phyloP scores from a whole-genome alignment of 2,329 filamentous ascomycete species.

The Phaeosphaeriaceae sp. region DNA sequence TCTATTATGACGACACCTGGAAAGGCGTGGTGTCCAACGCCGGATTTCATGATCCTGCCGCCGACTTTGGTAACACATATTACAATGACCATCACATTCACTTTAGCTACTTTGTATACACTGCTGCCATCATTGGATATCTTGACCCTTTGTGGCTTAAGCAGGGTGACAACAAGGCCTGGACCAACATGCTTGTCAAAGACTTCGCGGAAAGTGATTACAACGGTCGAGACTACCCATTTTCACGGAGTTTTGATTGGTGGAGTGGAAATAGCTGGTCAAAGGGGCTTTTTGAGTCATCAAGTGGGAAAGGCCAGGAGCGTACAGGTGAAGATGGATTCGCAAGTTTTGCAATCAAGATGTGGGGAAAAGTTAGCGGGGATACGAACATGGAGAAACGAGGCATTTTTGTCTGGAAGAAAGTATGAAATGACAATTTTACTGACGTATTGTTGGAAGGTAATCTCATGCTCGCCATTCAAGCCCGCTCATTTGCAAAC shows the following conservation, averaged over 20 bases:
- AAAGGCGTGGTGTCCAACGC: slow-evolving; percentile 81
- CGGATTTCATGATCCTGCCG: slow-evolving; percentile 72
- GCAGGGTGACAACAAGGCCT: slow-evolving; percentile 70
- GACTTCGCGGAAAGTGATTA: slow-evolving; percentile 84
- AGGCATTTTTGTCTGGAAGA: slow-evolving; percentile 23
- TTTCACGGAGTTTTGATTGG: slow-evolving; percentile 88
- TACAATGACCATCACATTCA: slow-evolving; percentile 75
- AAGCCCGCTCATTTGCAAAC: slow-evolving; percentile 72
- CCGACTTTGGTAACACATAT: slow-evolving; percentile 84
- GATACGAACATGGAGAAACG: slow-evolving; percentile 80
- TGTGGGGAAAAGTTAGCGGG: slow-evolving; percentile 86
- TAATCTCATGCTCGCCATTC: slow-evolving; percentile 82
- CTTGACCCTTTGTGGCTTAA: slow-evolving; percentile 77
- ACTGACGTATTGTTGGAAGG: too few relatives aligned
- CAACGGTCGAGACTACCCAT: slow-evolving; percentile 69
- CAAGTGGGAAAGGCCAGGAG: slow-evolving; percentile 83
- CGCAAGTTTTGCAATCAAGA: slow-evolving; percentile 85
- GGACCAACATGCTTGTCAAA: slow-evolving; percentile 82
- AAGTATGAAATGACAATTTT: not conserved
- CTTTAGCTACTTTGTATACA: slow-evolving; percentile 85
- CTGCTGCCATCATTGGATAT: slow-evolving; percentile 81
- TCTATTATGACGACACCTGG: slow-evolving; percentile 69
- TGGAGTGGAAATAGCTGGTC: slow-evolving; percentile 96
- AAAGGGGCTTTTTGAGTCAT: slow-evolving; percentile 73
- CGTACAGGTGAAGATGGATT: slow-evolving; percentile 90